These are phyloP conservation scores for Solanum piurae DNA, from an alignment of 257 asterid genomes.

Conservation along the genomic window DNA sequence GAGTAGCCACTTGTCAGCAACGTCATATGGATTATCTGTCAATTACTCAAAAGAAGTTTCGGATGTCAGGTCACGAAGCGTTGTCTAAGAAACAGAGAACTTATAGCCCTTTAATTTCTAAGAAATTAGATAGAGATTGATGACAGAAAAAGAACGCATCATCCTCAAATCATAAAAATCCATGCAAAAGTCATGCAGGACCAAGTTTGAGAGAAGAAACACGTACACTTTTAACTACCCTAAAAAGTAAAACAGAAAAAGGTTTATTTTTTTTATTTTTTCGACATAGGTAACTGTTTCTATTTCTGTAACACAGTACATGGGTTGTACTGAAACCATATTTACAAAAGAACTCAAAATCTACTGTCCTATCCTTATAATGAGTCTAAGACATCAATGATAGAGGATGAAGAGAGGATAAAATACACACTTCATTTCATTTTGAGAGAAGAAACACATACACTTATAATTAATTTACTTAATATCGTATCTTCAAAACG, in stretches of 20 bases:
- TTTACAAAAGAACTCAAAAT: no score
- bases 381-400: no score
- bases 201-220: neutral
- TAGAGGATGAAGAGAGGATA: neutral
- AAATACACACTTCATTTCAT: neutral
- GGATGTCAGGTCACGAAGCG: neutral
- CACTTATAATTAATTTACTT: neutral
- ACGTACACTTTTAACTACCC: neutral
- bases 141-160: neutral
- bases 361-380: no score
- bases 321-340: no score
- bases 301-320: no score
- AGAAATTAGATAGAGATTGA: neutral
- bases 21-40: constrained; percentile 82
- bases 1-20: constrained; percentile 94
- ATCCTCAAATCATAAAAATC: neutral
- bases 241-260: neutral
- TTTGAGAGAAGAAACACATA: neutral
- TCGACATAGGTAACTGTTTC: no score
- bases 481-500: neutral
- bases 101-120: neutral
- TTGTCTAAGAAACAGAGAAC: neutral
- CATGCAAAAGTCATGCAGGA: neutral
- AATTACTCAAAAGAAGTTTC: constrained; percentile 8
- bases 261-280: neutral